Conservation (phyloP, 768 basidiomycete species). For the Pulveroboletus sp. region DNA sequence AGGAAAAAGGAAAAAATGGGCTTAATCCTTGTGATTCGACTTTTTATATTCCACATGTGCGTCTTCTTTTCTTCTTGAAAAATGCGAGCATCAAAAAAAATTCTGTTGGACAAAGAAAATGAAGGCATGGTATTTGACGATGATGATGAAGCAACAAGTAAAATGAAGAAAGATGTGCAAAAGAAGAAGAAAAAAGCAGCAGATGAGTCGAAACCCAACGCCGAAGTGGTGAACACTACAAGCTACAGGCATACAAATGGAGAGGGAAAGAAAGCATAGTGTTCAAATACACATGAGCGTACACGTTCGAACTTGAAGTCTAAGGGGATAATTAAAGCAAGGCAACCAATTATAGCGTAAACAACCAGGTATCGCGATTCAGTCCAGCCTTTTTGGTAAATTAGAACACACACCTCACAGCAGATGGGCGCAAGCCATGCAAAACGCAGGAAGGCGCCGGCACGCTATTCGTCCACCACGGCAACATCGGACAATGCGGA, state of each 20-base stretch:
- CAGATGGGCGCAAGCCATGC: constrained; percentile 9
- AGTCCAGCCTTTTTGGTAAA: constrained; percentile 18
- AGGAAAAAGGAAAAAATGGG: neutral
- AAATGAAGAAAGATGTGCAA: constrained; percentile 2
- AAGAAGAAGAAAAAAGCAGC: neutral
- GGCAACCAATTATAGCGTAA: constrained; percentile 11
- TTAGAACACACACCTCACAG: constrained; percentile 25
- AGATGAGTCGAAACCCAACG: constrained; percentile 1
- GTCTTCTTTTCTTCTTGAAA: constrained; percentile 6
- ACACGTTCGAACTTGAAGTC: constrained; percentile 18
- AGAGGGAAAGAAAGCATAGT: constrained; percentile 19
- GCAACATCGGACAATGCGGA: constrained; percentile 31
- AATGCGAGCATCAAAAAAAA: constrained; percentile 11
- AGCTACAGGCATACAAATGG: constrained; percentile 30
- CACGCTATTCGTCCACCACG: constrained; percentile 11
- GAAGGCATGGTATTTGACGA: neutral
- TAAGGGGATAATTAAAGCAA: constrained; percentile 15
- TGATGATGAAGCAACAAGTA: constrained; percentile 9
- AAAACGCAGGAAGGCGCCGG: constrained; percentile 4
- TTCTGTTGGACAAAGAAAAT: neutral
- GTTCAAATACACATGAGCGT: constrained; percentile 26
- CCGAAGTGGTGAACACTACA: constrained; percentile 13
- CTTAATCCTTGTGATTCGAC: constrained; percentile 11
- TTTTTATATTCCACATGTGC: constrained; percentile 18
- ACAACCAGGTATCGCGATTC: constrained; percentile 10